phyloP scores from a whole-genome alignment of 2,329 filamentous ascomycete species.

The Taxawa tesnikishii region DNA sequence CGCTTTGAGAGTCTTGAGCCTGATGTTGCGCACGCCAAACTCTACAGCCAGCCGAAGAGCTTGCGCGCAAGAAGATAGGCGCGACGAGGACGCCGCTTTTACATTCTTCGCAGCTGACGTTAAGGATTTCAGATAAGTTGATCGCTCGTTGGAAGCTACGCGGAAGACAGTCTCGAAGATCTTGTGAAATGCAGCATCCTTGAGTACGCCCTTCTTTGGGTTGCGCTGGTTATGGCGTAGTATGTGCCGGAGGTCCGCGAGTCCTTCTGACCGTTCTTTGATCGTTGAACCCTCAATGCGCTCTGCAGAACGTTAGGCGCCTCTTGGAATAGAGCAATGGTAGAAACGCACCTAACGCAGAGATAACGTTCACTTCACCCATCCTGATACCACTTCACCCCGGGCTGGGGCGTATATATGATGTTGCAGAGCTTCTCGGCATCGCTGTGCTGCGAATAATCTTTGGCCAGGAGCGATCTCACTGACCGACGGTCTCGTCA shows the following conservation, averaged over 20 bases:
- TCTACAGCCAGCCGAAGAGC: slow-evolving; percentile 62
- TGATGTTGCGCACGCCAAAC: slow-evolving; percentile 55
- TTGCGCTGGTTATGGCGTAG: slow-evolving; percentile 39
- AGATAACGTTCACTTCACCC: slow-evolving; percentile 26
- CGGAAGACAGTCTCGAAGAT: slow-evolving; percentile 74
- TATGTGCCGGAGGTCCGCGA: slow-evolving; percentile 44
- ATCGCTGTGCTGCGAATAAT: too few relatives aligned
- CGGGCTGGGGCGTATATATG: too few relatives aligned
- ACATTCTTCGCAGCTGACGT: slow-evolving; percentile 27
- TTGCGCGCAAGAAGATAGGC: slow-evolving; percentile 57
- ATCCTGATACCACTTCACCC: too few relatives aligned
- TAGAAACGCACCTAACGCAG: slow-evolving; percentile 21
- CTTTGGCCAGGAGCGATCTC: too few relatives aligned
- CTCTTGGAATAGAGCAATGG: too few relatives aligned
- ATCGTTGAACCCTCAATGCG: slow-evolving; percentile 29
- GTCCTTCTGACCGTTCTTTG: slow-evolving; percentile 36
- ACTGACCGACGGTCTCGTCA: too few relatives aligned
- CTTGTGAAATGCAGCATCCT: slow-evolving; percentile 67
- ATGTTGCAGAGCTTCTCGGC: too few relatives aligned
- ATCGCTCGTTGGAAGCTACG: slow-evolving; percentile 55
- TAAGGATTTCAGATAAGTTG: slow-evolving; percentile 38
- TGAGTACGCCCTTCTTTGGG: slow-evolving; percentile 35
- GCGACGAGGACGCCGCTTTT: slow-evolving; percentile 30
- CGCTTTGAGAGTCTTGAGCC: slow-evolving; percentile 63
- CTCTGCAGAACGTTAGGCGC: slow-evolving; percentile 11